A percentile compares a stretch with the other conserved stretches of the same genome.
phyloP scores from a whole-genome alignment of 805 yeast genomes.

The Wickerhamomyces subpelliculosus region DNA sequence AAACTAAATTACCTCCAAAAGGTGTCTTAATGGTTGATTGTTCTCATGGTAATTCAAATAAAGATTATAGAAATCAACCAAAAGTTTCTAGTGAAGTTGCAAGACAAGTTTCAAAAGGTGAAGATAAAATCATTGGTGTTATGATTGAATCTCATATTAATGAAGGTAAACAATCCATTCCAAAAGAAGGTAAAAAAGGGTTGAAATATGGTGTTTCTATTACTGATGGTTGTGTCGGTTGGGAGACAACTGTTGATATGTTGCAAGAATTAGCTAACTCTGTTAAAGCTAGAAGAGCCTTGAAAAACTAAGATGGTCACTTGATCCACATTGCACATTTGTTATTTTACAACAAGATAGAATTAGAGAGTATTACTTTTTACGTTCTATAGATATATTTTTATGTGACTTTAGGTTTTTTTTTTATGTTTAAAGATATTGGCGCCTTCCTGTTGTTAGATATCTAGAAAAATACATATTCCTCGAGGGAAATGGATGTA shows the following conservation, averaged over 20 bases:
- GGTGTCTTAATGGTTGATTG: constrained; percentile 87
- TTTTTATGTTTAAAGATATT: no score
- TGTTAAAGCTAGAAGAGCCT: constrained; percentile 70
- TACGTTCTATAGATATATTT: no score
- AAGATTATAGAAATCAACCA: constrained; percentile 94
- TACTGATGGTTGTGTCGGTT: constrained; percentile 93
- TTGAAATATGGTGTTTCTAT: constrained; percentile 93
- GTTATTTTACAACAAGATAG: no score
- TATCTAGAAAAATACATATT: no score
- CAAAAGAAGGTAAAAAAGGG: constrained; percentile 65
- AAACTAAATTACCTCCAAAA: constrained; percentile 46
- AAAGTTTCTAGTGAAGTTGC: constrained; percentile 79
- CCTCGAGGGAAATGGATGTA: no score
- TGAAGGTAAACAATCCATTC: constrained; percentile 90
- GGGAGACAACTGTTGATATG: constrained; percentile 84
- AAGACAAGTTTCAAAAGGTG: constrained; percentile 77
- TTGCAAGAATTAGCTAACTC: constrained; percentile 75
- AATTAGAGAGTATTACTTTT: no score
- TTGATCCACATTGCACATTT: no score
- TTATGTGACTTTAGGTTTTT: no score
- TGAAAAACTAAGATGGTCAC: constrained; percentile 21
- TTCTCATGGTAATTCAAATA: constrained; percentile 94
- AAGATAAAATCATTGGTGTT: constrained; percentile 75
- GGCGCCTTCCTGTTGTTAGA: no score
- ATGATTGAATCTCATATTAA: constrained; percentile 92